phyloP scores from a whole-genome alignment of 306 rosid species.

The Cucurbita maxima region DNA sequence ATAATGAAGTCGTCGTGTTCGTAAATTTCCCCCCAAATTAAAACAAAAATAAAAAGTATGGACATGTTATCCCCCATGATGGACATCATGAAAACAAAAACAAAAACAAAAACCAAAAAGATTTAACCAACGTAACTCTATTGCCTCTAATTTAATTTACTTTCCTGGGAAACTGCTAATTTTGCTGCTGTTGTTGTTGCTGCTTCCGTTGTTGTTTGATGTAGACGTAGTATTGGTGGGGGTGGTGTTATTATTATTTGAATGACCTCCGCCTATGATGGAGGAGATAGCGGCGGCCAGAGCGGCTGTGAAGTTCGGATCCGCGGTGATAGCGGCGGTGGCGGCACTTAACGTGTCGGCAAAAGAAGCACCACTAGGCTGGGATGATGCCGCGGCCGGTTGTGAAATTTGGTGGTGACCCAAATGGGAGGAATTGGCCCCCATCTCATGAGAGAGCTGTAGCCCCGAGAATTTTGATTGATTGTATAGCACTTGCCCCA shows the following conservation, averaged over 20 bases:
- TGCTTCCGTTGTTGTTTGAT: not conserved
- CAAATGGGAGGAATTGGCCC: slow-evolving; percentile 25
- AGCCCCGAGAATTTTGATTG: slow-evolving; percentile 86
- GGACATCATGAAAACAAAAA: slow-evolving; percentile 6
- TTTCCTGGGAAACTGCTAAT: slow-evolving; percentile 50
- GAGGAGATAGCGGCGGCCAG: slow-evolving; percentile 93
- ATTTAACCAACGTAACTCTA: not conserved
- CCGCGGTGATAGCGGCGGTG: slow-evolving; percentile 74
- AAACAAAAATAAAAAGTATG: slow-evolving; percentile 18
- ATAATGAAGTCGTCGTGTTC: slow-evolving; percentile 25
- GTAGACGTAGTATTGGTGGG: not conserved
- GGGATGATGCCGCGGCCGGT: slow-evolving; percentile 15
- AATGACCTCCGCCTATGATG: slow-evolving; percentile 54
- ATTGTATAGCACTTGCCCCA: slow-evolving; percentile 54
- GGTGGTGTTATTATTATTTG: slow-evolving; percentile 12
- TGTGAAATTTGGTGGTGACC: slow-evolving; percentile 26
- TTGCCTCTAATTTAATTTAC: slow-evolving; percentile 8
- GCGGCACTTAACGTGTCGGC: slow-evolving; percentile 74
- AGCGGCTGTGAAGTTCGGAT: slow-evolving; percentile 77
- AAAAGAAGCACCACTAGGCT: slow-evolving; percentile 22
- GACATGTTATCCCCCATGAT: slow-evolving; percentile 41
- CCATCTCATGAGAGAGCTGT: slow-evolving; percentile 61
- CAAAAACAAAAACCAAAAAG: not conserved
- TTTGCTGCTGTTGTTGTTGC: slow-evolving; percentile 12
- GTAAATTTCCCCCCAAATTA: slow-evolving; percentile 20